phyloP scores from a whole-genome alignment of 148 eudicot species.

The Dysphania ambrosioides region DNA sequence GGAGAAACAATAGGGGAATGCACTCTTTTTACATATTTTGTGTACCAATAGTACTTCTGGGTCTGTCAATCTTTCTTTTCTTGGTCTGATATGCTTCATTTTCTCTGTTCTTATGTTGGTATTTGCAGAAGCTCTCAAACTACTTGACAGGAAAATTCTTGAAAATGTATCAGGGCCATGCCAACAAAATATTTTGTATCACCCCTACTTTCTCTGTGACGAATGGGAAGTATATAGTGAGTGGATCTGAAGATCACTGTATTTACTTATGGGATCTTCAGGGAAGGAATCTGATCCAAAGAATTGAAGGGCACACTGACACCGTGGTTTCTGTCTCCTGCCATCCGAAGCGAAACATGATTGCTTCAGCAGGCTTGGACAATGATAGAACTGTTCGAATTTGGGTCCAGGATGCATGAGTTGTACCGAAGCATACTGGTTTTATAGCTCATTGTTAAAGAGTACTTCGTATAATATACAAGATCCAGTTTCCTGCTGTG shows the following conservation, averaged over 20 bases:
- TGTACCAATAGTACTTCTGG: neutral
- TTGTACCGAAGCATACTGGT: neutral
- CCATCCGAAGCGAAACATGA: conserved; percentile 73
- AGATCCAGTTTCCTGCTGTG: too few relatives aligned
- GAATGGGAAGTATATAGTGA: conserved; percentile 74
- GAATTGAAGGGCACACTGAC: conserved; percentile 88
- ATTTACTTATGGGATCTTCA: conserved; percentile 90
- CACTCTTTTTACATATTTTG: neutral
- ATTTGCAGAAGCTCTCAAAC: conserved; percentile 85
- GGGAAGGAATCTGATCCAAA: conserved; percentile 71
- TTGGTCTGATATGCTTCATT: neutral
- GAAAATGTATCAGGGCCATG: conserved; percentile 74
- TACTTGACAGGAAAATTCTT: conserved; percentile 65
- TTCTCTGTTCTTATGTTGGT: conserved; percentile 12
- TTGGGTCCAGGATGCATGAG: conserved; percentile 54
- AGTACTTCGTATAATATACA: too few relatives aligned
- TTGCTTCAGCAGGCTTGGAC: conserved; percentile 81
- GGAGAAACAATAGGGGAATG: neutral
- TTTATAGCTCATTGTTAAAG: neutral
- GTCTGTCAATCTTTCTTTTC: neutral
- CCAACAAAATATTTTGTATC: conserved; percentile 60
- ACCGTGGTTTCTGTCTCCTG: conserved; percentile 77
- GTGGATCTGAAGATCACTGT: conserved; percentile 88
- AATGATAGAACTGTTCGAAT: conserved; percentile 69
- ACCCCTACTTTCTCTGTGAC: conserved; percentile 83